These are phyloP conservation scores for Glomus cerebriforme DNA, from an alignment of 192 early-diverging fungal species.

Conservation along the genomic window DNA sequence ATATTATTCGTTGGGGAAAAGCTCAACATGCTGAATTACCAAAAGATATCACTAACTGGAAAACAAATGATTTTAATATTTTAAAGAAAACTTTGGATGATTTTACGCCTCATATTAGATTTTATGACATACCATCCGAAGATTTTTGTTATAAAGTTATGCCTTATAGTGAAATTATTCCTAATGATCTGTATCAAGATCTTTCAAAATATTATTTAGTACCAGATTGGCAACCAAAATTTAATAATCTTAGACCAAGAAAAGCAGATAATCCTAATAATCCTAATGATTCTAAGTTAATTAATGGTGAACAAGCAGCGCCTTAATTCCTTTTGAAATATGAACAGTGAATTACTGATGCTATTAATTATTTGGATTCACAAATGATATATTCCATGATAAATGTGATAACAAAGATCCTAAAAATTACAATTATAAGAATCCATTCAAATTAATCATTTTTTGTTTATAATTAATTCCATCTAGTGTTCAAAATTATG, in stretches of 20 bases:
- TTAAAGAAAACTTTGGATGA: neutral
- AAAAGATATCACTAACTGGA: neutral
- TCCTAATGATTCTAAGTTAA: neutral
- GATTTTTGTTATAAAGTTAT: neutral
- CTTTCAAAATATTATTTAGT: neutral
- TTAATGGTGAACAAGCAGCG: neutral
- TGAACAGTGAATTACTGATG: too few relatives aligned
- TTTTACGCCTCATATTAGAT: neutral
- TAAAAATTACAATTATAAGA: constrained; percentile 9
- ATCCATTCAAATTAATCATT: neutral
- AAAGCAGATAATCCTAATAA: too few relatives aligned
- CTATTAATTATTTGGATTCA: too few relatives aligned
- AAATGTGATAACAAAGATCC: constrained; percentile 28
- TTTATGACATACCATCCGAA: neutral
- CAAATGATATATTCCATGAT: neutral
- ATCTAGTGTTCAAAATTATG: too few relatives aligned
- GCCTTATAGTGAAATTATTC: neutral
- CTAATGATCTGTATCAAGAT: neutral
- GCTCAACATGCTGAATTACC: neutral
- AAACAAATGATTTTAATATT: neutral
- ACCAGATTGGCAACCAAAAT: neutral
- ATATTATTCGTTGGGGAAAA: constrained; percentile 5
- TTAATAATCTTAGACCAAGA: neutral
- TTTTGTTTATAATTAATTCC: too few relatives aligned
- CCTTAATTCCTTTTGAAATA: neutral